Evolutionary conservation across 2,329 filamentous ascomycete species (phyloP), one percentile per base, ranked within the genome.

Genomic region (Akanthomyces lecanii): DNA sequence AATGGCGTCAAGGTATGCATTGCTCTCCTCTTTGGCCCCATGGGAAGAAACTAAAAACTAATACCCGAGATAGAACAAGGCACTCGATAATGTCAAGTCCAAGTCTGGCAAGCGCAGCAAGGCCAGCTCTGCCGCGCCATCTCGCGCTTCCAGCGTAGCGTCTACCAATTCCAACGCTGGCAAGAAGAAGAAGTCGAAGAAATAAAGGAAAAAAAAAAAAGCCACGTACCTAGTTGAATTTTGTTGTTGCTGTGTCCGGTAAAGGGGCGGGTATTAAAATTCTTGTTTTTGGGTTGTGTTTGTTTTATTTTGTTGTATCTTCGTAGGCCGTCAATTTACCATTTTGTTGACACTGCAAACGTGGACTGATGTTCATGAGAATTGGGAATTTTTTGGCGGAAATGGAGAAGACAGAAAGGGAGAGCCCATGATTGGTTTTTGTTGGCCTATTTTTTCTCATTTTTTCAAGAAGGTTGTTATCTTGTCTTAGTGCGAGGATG

Each of bases 61-160:
- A 21, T 21, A 14, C n/a, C 6, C 25, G 48, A 53, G 36, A 67
- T 73, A 98, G 93, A 97, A 97, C 77, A 98, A 98, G 79, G 88
- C 91, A 59, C 85, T 97, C 54, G 95, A 97, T 69, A 91, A 88
- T 53, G 86, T 97, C 72, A 97, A 97, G 77, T 87, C 84, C 72
- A 97, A 97, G 77, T 87, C 84, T 42, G 78, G 73, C 57, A 81
- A 79, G 59, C 86, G 82, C 63, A 90, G 85, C 77, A 95, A 93
- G 75, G 84, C 85, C 56, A 90, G 85, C 63, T 95, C 92, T 1
- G 84, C 89, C 5, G 83, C 88, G 5, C 90, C 89, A 0, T 97
- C 93, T 25, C 85, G 95, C 66, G 93, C 93, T 18, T 94, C 89
- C 5, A 98, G 95, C 73, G 92, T 97, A 30, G 87, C 85, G 38